Conservation (phyloP, 208 protist species). For the Trypanosoma lewisi region DNA sequence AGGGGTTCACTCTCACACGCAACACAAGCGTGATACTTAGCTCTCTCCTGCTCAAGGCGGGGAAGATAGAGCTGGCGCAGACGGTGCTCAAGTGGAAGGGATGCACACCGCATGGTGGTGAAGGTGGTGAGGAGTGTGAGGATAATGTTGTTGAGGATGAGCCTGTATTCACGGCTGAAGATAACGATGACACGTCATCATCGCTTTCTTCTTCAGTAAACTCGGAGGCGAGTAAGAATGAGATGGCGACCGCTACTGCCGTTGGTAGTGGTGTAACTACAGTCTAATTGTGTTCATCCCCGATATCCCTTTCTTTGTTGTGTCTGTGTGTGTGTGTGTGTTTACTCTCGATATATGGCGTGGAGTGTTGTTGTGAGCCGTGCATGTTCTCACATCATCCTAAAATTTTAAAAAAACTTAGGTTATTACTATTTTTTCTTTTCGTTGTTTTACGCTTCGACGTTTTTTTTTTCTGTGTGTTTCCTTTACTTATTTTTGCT, state of each 20-base stretch:
- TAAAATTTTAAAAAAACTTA: too few relatives aligned
- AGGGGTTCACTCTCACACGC: conserved; percentile 60
- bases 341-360: too few relatives aligned
- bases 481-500: too few relatives aligned
- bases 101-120: conserved; percentile 5
- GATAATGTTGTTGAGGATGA: conserved; percentile 4
- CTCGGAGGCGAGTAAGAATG: neutral
- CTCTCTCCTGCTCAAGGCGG: conserved; percentile 84
- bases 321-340: neutral
- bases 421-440: too few relatives aligned
- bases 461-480: too few relatives aligned
- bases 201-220: neutral
- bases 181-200: neutral
- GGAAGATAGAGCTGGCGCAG: conserved; percentile 84
- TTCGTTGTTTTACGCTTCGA: too few relatives aligned
- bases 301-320: neutral
- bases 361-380: too few relatives aligned
- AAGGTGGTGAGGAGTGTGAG: conserved; percentile 18
- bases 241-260: neutral
- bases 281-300: neutral
- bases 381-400: too few relatives aligned
- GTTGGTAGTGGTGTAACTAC: neutral
- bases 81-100: conserved; percentile 86
- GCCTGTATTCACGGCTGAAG: neutral
- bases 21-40: conserved; percentile 88